These are phyloP conservation scores for Penicillium lividum DNA, from an alignment of 495 filamentous ascomycete genomes.

Conservation along the genomic window DNA sequence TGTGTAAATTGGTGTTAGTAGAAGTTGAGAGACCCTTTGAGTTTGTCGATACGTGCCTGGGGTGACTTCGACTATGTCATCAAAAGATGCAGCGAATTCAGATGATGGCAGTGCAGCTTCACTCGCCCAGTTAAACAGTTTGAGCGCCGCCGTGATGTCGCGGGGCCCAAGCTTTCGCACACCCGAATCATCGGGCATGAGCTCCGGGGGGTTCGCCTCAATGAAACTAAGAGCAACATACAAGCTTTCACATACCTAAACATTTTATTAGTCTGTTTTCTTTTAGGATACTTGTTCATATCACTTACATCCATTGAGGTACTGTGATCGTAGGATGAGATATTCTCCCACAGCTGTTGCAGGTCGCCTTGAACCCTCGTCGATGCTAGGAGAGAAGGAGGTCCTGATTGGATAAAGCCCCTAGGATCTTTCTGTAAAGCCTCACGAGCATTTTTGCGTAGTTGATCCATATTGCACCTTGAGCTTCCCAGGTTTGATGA, in stretches of 20 bases:
- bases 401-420: background rate
- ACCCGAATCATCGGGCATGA: constrained; percentile 18
- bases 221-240: constrained; percentile 32
- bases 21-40: constrained; percentile 6
- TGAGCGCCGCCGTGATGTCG: constrained; percentile 30
- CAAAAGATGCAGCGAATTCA: constrained; percentile 33
- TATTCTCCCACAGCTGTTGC: constrained; percentile 32
- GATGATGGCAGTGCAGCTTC: constrained; percentile 34
- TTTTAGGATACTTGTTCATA: background rate
- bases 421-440: constrained; percentile 21
- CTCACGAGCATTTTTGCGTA: constrained; percentile 34
- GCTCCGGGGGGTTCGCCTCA: constrained; percentile 11
- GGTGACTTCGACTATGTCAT: constrained; percentile 31
- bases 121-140: constrained; percentile 41
- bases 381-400: constrained; percentile 9
- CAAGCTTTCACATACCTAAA: constrained; percentile 35
- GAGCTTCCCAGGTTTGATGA: background rate
- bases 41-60: constrained; percentile 14
- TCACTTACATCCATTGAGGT: constrained; percentile 27
- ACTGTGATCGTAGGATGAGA: constrained; percentile 27
- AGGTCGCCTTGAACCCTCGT: constrained; percentile 16
- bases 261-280: constrained; percentile 10
- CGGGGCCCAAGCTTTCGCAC: constrained; percentile 17
- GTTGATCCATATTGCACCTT: constrained; percentile 30
- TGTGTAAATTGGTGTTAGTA: constrained; percentile 7